Percentiles rank a stretch among this genome's conserved stretches.
phyloP scores from a whole-genome alignment of 2,329 filamentous ascomycete species.

The Lachnellula willkommii region DNA sequence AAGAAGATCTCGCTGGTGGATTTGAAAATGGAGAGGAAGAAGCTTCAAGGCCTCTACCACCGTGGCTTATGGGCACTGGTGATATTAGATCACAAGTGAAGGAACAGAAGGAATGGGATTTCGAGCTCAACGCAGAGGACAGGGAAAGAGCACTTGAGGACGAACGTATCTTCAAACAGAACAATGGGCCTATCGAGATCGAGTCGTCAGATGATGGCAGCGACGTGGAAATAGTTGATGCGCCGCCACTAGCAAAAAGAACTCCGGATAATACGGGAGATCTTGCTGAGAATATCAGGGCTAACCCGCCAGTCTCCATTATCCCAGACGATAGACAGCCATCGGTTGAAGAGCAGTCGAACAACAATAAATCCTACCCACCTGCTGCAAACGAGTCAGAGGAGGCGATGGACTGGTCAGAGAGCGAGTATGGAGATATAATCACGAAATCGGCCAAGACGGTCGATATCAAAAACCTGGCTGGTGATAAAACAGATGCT shows the following conservation, averaged over 20 bases:
- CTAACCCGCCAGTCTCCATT: conserved; percentile 20
- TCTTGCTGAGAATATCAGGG: conserved; percentile 31
- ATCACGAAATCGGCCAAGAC: conserved; percentile 13
- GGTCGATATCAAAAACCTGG: neutral
- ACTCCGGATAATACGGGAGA: conserved; percentile 12
- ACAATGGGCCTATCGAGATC: conserved; percentile 54
- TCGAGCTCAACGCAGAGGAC: conserved; percentile 60
- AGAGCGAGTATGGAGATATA: conserved; percentile 40
- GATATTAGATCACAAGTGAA: conserved; percentile 62
- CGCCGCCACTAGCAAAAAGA: conserved; percentile 31
- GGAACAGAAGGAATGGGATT: conserved; percentile 51
- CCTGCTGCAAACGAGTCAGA: conserved; percentile 7
- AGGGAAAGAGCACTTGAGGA: conserved; percentile 52
- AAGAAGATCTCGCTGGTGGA: conserved; percentile 34
- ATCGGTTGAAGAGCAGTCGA: neutral
- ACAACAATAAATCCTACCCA: neutral
- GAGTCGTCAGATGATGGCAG: conserved; percentile 53
- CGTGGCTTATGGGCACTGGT: conserved; percentile 62
- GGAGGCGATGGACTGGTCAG: conserved; percentile 45
- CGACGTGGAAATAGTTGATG: conserved; percentile 54
- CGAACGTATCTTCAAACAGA: conserved; percentile 42
- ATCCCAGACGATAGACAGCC: conserved; percentile 24
- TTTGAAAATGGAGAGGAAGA: conserved; percentile 34
- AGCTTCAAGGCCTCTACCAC: conserved; percentile 55
- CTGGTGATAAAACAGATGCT: conserved; percentile 7